Evolutionary conservation across 306 rosid species (phyloP), one percentile per base, ranked within the genome.

Genomic region (Lathyrus tuberosus): DNA sequence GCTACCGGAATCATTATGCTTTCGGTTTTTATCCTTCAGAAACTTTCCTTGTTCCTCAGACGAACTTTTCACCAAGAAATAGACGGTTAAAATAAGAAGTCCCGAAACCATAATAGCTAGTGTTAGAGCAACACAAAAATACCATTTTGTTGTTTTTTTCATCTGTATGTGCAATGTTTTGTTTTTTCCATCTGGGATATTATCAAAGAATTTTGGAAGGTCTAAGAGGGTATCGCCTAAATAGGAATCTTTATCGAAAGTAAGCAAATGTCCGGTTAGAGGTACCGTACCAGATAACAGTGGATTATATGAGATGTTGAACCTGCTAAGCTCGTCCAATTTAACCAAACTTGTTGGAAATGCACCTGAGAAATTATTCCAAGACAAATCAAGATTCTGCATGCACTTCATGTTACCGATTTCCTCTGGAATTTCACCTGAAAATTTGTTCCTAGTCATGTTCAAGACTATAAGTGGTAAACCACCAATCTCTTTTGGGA

Each of bases 291-390:
- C 98, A 46, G 87, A 78, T 37, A 93, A 84, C 0, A 86, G 62
- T 8, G 90, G 96, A 68, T 93, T 93, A 75, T 83, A 88, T 37
- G 98, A 93, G 67, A 93, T 73, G 59, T 93, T 93, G 84, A 93
- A 93, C 78, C 85, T 86, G 83, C 53, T 90, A 40, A 93, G 87
- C 46, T 82, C 88, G 47, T 71, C 74, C 82, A 93, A 81, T 46
- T 79, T 75, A 68, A 28, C 74, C 72, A 93, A 81, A 85, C 93
- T 93, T 8, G 66, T 16, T 1, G 98, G 98, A 63, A 93, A 88
- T 4, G 26, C 30, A 62, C 96, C 98, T 13, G 96, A 88, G 78
- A 90, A 93, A 54, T 93, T 90, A 78, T 93, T 93, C 76, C 74
- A 77, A 13, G 98, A 90, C 82, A 93, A 76, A 84, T 93, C 98